Evolutionary conservation across 2,329 filamentous ascomycete species (phyloP).

Genomic region (Diaporthe amygdali): DNA sequence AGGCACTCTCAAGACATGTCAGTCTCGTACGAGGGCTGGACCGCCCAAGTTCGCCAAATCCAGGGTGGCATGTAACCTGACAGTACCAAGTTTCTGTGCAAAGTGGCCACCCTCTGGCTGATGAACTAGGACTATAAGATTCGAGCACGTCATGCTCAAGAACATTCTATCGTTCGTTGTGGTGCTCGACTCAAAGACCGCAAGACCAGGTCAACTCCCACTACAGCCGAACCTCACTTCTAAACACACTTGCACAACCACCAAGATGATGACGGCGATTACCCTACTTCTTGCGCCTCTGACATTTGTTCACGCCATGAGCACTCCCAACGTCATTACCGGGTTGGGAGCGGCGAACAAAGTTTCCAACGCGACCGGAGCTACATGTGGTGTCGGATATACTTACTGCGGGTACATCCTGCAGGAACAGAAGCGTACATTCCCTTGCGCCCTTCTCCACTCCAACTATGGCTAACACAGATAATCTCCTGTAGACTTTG

Average conservation of each 20-base stretch:
- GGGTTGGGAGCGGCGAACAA: background rate
- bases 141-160: slow-evolving; percentile 17
- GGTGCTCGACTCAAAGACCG: background rate
- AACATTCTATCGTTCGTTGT: background rate
- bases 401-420: slow-evolving; percentile 27
- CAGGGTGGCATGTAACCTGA: background rate
- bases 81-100: background rate
- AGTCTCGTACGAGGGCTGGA: background rate
- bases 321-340: background rate
- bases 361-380: background rate
- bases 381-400: slow-evolving; percentile 22
- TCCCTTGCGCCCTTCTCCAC: too few species aligned
- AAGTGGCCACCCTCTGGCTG: background rate
- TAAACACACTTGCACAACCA: background rate
- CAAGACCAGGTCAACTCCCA: background rate
- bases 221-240: background rate
- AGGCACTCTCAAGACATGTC: background rate
- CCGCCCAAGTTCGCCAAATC: background rate
- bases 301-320: background rate
- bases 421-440: slow-evolving; percentile 21
- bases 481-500: slow-evolving; percentile 5
- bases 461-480: background rate
- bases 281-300: background rate
- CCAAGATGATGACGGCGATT: slow-evolving; percentile 7
- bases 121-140: slow-evolving; percentile 1